phyloP scores from a whole-genome alignment of 2,329 filamentous ascomycete genomes.

The Onygena corvina region DNA sequence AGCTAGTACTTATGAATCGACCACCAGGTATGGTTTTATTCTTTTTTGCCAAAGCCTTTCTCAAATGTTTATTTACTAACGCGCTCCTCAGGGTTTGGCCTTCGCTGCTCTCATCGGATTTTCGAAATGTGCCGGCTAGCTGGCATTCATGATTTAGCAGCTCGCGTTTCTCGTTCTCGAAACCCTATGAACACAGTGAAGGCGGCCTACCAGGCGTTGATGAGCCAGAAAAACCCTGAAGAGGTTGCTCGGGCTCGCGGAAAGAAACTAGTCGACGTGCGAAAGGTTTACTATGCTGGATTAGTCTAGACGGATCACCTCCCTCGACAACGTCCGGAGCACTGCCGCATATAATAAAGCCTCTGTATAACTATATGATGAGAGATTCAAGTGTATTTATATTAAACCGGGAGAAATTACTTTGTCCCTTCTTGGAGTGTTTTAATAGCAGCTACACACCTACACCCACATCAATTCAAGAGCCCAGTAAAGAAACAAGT shows the following conservation, averaged over 20 bases:
- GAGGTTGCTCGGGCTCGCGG: conserved; percentile 79
- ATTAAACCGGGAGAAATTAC: not conserved
- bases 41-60: not conserved
- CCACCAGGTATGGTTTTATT: conserved; percentile 61
- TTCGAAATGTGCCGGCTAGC: conserved; percentile 85
- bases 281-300: conserved; percentile 94
- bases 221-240: conserved; percentile 74
- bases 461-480: too few relatives aligned
- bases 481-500: too few relatives aligned
- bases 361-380: conserved; percentile 3
- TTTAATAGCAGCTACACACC: too few relatives aligned
- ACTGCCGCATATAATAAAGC: not conserved
- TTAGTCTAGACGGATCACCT: conserved; percentile 20
- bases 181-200: conserved; percentile 99
- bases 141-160: conserved; percentile 78
- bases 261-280: conserved; percentile 89
- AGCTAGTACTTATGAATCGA: conserved; percentile 67
- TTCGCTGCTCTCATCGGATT: conserved; percentile 80
- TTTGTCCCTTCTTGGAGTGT: not conserved
- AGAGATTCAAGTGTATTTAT: conserved; percentile 5
- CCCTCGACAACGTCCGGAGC: not conserved
- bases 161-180: conserved; percentile 67
- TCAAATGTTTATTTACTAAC: conserved; percentile 9
- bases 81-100: conserved; percentile 57
- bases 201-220: conserved; percentile 70